Base-by-base conservation (phyloP, 352 stramenopile species). In the Elongisporangium undulatum region DNA sequence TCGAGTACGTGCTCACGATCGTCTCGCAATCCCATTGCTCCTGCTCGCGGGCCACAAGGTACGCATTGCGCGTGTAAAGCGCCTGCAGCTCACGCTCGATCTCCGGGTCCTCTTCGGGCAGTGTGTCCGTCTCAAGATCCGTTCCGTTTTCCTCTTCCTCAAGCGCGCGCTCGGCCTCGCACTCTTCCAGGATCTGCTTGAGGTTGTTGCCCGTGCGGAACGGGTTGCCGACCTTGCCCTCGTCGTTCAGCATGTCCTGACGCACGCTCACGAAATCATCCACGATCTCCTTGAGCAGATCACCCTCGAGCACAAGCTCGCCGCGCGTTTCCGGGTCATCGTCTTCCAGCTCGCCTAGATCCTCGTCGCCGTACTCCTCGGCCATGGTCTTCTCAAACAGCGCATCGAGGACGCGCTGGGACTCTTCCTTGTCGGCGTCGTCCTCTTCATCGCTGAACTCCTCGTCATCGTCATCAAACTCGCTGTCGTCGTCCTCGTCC, bases 1-100 rank as follows among this genome's bases (percentile, higher is more conserved):
- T 99, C 29, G 94, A 98, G 79, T 99, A 99, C 45, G 97, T 99
- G 59, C 94, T 98, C 56, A 99, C 79, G 56, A 99, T 98, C 50
- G 93, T 98, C 72, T 99, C 96, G 63, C 90, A 98, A 76, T 99
- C 97, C 96, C 97, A 99, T 62, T 83, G 59, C 63, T 92, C 85
- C 34, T 76, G 64, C 34, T 84, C 78, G 38, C 83, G 77, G 10
- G 72, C 60, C 51, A 69, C 71, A 63, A 94, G 61, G 58, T 94
- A 94, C 45, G 72, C 67, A 58, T 88, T 94, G 58, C 72, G 71
- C 53, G 73, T 64, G 29, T 85, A 79, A 21, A 93, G 67, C 17
- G 73, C 64, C 52, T 74, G 49, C 19, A 89, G 59, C 56, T 85
- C 64, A 9, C 55, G 26, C 49, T 78, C 66, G 17, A 70, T 58